Base-by-base conservation (phyloP, 148 eudicot species). In the Selenicereus undatus region DNA sequence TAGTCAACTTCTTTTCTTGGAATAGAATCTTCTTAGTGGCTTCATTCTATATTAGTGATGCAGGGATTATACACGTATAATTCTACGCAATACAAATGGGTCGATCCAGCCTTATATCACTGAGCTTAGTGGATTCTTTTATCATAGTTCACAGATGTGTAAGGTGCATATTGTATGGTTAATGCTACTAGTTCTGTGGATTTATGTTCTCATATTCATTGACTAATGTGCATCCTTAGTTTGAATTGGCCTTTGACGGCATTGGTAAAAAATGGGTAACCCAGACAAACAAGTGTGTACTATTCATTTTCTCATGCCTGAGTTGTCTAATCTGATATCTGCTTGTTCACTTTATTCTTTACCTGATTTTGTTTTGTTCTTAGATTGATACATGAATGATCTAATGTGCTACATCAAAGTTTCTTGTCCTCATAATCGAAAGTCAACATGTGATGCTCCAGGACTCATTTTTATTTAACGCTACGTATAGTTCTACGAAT, bases 1-100 rank as follows among this genome's bases (percentile, higher is more conserved):
- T 48, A 76, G 78, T 71, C 72, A 51, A 84, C 64, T 29, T 74
- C 45, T 70, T 29, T 51, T 30, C n/a, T 62, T 9, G 29, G 60
- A 51, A 6, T 62, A 22, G 50, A 45, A 73, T 32, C 8, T 74
- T 18, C 26, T 80, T 48, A 48, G 26, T 43, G 51, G 52, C 22
- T 22, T 73, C 30, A 24, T 69, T 29, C 35, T 72, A 36, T 26
- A 32, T 56, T 5, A 56, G n/a, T 56, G 22, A 56, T 56, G 62
- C 21, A 56, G 6, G 5, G 52, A 48, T 48, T 11, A 48, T 48
- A 11, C 13, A 48, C 10, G 12, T 48, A 48, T 12, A 48, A 1
- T 48, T 48, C 52, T 48, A 48, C 14, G 52, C 2, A 48, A 48
- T 48, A 48, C 13, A 1, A 12, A 11, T 48, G 14, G 52, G 8